Evolutionary conservation across 1,139 yeast genomes (phyloP).

Genomic region (Saccharomycopsis hybrid): DNA sequence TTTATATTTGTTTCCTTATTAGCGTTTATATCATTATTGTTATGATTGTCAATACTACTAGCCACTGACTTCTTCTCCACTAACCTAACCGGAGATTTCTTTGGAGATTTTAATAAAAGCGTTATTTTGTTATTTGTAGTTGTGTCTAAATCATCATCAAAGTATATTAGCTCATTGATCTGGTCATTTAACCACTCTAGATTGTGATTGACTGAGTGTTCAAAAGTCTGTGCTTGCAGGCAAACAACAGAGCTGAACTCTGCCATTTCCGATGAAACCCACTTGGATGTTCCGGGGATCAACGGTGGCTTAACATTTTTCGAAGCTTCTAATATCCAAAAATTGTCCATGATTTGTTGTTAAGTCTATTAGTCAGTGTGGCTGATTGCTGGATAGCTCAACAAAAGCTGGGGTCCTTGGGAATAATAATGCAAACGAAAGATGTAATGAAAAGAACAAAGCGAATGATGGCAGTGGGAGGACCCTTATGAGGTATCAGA

Average conservation of each 20-base stretch:
- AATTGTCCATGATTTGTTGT: constrained; percentile 7
- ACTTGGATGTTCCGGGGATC: constrained; percentile 20
- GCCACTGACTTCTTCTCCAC: not conserved
- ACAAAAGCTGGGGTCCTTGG: too few relatives aligned
- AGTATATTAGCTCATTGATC: constrained; percentile 17
- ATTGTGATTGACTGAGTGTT: constrained; percentile 6
- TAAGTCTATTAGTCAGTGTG: not conserved
- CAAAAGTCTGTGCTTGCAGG: constrained; percentile 4
- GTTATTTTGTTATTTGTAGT: constrained; percentile 9
- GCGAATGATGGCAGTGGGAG: too few relatives aligned
- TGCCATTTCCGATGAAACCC: constrained; percentile 21
- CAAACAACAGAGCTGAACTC: constrained; percentile 15
- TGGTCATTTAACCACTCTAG: constrained; percentile 21
- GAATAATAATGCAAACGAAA: too few relatives aligned
- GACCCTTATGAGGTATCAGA: too few relatives aligned
- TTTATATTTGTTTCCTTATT: too few relatives aligned
- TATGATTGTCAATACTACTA: too few relatives aligned
- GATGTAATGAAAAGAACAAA: too few relatives aligned
- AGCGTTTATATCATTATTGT: too few relatives aligned
- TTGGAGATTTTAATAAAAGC: constrained; percentile 19
- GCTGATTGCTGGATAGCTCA: too few relatives aligned
- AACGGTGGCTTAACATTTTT: constrained; percentile 5
- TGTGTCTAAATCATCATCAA: constrained; percentile 9
- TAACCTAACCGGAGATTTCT: constrained; percentile 14
- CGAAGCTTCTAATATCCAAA: constrained; percentile 20